A percentile compares a stretch with the other conserved stretches of the same genome.
These are phyloP conservation scores for Chalciporus sp. DNA, from an alignment of 1,284 basidiomycete species.

Conservation along the genomic window DNA sequence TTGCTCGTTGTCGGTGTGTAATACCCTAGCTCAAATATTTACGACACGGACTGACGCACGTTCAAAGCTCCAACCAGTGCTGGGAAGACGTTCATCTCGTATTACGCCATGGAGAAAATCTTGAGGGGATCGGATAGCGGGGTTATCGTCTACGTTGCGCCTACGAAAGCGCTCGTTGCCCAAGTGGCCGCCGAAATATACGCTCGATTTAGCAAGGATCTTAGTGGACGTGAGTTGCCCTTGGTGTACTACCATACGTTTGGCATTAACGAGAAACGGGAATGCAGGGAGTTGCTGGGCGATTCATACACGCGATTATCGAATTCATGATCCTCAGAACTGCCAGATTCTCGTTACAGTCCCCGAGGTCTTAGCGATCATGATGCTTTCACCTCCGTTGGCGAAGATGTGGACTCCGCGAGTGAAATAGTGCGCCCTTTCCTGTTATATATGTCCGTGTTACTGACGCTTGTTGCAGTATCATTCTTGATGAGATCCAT, in stretches of 20 bases:
- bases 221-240: slow-evolving; percentile 47
- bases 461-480: slow-evolving; percentile 38
- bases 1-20: slow-evolving; percentile 65
- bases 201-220: slow-evolving; percentile 64
- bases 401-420: slow-evolving; percentile 62
- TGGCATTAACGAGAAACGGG: not conserved
- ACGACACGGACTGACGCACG: not conserved
- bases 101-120: slow-evolving; percentile 73
- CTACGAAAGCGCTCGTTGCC: slow-evolving; percentile 70
- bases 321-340: slow-evolving; percentile 61
- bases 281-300: slow-evolving; percentile 60
- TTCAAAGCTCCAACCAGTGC: slow-evolving; percentile 63
- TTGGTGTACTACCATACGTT: not conserved
- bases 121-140: slow-evolving; percentile 62
- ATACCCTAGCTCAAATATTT: not conserved
- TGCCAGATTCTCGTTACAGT: slow-evolving; percentile 75
- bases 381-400: slow-evolving; percentile 67
- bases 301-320: slow-evolving; percentile 68
- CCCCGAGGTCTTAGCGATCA: slow-evolving; percentile 66
- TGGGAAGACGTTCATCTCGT: slow-evolving; percentile 77
- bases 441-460: not conserved
- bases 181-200: slow-evolving; percentile 73
- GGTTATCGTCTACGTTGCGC: slow-evolving; percentile 72
- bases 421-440: slow-evolving; percentile 51
- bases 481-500: slow-evolving; percentile 75